Percentiles rank a stretch among this genome's conserved stretches.
phyloP scores from a whole-genome alignment of 371 early-diverging fungal species.

The Blyttiomyces sp. region DNA sequence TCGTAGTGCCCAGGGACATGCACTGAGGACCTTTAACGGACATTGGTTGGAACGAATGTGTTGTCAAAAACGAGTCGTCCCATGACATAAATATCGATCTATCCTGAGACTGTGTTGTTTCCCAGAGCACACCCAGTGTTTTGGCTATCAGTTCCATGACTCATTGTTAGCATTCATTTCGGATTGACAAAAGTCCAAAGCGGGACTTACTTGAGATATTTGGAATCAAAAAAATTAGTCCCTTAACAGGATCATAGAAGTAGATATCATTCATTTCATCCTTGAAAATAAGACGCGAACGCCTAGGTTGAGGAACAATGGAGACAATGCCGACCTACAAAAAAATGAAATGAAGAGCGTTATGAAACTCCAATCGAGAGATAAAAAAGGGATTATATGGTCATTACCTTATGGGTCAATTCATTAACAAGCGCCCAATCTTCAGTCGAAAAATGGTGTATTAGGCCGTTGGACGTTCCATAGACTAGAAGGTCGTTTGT shows the following conservation, averaged over 20 bases:
- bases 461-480: slow-evolving; percentile 32
- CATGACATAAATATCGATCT: slow-evolving; percentile 38
- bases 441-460: slow-evolving; percentile 35
- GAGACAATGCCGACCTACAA: slow-evolving; percentile 20
- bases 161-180: slow-evolving; percentile 4
- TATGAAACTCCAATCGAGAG: neutral
- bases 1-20: slow-evolving; percentile 29
- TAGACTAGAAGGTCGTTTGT: slow-evolving; percentile 41
- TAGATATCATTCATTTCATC: slow-evolving; percentile 37
- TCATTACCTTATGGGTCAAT: slow-evolving; percentile 33
- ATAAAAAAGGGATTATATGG: neutral
- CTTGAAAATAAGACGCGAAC: slow-evolving; percentile 31
- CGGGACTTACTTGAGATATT: slow-evolving; percentile 27
- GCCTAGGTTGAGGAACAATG: slow-evolving; percentile 28
- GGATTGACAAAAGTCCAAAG: neutral
- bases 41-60: slow-evolving; percentile 34
- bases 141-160: too few relatives aligned
- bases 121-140: slow-evolving; percentile 41
- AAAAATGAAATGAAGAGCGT: neutral
- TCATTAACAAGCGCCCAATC: slow-evolving; percentile 37
- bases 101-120: slow-evolving; percentile 18
- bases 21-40: slow-evolving; percentile 40
- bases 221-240: slow-evolving; percentile 25
- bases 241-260: slow-evolving; percentile 29
- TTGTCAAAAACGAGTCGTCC: slow-evolving; percentile 38